Evolutionary conservation across 169 alveolate genomes (phyloP).

Genomic region (Plasmodium vinckei): DNA sequence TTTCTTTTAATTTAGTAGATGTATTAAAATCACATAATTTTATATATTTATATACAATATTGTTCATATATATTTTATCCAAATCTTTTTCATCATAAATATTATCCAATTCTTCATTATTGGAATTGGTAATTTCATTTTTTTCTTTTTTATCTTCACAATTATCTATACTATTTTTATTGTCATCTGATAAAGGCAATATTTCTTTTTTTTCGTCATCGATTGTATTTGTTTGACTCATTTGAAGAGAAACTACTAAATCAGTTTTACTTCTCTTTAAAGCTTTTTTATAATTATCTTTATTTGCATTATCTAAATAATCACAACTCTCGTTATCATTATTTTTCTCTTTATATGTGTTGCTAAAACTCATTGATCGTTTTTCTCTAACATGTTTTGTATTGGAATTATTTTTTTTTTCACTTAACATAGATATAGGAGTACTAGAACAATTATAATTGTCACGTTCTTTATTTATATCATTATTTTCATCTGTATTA

Average conservation of each 20-base stretch:
- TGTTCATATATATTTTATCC: conserved; percentile 24
- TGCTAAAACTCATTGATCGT: conserved; percentile 18
- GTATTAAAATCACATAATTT: conserved; percentile 59
- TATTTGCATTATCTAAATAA: background rate
- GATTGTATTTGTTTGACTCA: background rate
- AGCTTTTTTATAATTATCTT: background rate
- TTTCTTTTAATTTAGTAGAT: conserved; percentile 52
- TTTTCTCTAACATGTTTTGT: background rate
- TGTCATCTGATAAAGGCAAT: background rate
- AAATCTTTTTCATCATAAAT: background rate
- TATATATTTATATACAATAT: conserved; percentile 42
- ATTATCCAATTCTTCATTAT: background rate
- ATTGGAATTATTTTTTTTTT: background rate
- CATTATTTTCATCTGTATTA: background rate
- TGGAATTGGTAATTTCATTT: background rate
- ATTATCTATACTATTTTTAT: background rate
- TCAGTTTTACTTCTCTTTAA: conserved; percentile 2
- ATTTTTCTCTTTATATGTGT: conserved; percentile 1
- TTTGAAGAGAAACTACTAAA: background rate
- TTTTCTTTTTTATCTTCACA: background rate
- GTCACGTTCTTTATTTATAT: background rate
- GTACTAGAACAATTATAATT: background rate
- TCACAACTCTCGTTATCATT: background rate
- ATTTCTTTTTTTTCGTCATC: background rate
- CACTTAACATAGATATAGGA: background rate